phyloP scores from a whole-genome alignment of 192 early-diverging fungal species.

The Jimgerdemannia flammicorona region DNA sequence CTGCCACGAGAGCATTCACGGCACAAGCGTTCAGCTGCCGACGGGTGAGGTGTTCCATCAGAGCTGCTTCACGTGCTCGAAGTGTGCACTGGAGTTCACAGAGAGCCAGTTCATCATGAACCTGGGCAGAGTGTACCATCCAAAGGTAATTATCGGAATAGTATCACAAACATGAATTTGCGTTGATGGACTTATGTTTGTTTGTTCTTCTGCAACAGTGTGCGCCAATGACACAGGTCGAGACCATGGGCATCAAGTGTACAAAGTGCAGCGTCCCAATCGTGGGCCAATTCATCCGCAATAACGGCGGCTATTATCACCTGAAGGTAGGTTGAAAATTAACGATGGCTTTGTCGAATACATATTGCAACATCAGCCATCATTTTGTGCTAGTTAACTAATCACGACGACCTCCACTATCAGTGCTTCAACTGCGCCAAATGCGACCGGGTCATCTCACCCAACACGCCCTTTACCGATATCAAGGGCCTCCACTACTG shows the following conservation, averaged over 20 bases:
- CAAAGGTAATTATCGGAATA: constrained; percentile 21
- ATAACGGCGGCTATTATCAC: constrained; percentile 27
- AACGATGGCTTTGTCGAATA: neutral
- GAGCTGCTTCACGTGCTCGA: constrained; percentile 37
- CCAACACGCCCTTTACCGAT: constrained; percentile 36
- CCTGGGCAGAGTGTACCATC: constrained; percentile 35
- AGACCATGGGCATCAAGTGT: constrained; percentile 27
- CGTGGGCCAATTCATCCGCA: constrained; percentile 30
- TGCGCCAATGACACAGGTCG: constrained; percentile 19
- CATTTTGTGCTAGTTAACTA: neutral
- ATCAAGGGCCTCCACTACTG: constrained; percentile 40
- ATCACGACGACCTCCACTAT: constrained; percentile 15
- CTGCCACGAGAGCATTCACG: constrained; percentile 33
- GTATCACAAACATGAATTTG: neutral
- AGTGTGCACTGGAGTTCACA: constrained; percentile 40
- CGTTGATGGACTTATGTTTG: neutral
- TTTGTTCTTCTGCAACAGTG: constrained; percentile 9
- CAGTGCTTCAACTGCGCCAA: constrained; percentile 36
- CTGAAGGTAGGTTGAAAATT: constrained; percentile 10
- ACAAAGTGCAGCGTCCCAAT: constrained; percentile 29
- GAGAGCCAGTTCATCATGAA: constrained; percentile 39
- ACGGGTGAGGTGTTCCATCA: constrained; percentile 39
- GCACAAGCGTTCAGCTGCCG: constrained; percentile 33
- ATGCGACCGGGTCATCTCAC: constrained; percentile 25
- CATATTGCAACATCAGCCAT: neutral